phyloP scores from a whole-genome alignment of 2,329 filamentous ascomycete species.

The Aspergillus flavus region DNA sequence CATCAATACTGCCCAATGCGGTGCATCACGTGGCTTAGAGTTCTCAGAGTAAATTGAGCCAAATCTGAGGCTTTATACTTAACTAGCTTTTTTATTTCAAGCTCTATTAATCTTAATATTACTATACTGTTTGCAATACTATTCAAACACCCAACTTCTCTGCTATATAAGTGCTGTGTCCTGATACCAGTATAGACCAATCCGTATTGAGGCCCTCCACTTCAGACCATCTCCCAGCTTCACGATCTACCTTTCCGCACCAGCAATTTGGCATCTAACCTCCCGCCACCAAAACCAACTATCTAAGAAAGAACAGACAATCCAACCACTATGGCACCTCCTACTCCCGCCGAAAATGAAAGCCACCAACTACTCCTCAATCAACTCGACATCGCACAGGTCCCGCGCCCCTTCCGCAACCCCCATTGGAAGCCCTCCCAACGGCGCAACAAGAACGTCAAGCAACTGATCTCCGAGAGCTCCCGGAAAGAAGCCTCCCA shows the following conservation, averaged over 20 bases:
- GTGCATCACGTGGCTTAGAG: constrained; percentile 16
- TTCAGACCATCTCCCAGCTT: not conserved
- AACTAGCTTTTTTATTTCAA: not conserved
- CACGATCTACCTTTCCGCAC: not conserved
- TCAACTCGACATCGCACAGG: constrained; percentile 84
- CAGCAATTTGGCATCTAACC: not conserved
- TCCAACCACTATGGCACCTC: constrained; percentile 55
- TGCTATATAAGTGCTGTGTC: not conserved
- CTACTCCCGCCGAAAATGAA: constrained; percentile 73
- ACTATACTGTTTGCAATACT: not conserved
- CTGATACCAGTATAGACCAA: not conserved
- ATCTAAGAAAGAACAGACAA: not conserved
- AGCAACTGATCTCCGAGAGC: constrained; percentile 89
- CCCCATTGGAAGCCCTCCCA: constrained; percentile 87
- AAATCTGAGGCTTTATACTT: not conserved
- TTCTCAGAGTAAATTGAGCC: not conserved
- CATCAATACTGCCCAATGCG: constrained; percentile 1
- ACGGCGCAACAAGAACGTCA: constrained; percentile 98
- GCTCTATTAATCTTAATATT: not conserved
- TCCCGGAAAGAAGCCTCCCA: constrained; percentile 87
- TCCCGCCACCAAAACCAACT: constrained; percentile 4
- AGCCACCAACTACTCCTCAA: constrained; percentile 86
- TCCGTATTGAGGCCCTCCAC: not conserved
- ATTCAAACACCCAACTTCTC: not conserved
- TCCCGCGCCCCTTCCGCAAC: constrained; percentile 88